These are phyloP conservation scores for Colletotrichum karsti DNA, from an alignment of 2,329 filamentous ascomycete species.

Conservation along the genomic window DNA sequence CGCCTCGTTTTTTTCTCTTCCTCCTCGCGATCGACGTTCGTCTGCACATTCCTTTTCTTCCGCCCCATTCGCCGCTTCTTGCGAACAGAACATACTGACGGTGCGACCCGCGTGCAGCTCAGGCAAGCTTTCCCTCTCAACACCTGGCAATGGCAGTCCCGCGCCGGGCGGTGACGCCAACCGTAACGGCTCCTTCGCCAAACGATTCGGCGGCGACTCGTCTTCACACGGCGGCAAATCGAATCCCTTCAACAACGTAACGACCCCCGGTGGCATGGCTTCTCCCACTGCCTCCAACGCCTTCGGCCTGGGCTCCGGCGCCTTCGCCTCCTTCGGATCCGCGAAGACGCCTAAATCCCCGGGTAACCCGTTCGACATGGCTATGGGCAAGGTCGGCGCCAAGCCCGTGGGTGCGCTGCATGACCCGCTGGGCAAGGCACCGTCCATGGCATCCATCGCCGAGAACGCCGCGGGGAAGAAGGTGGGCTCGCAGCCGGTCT, in stretches of 20 bases:
- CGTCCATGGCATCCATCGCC: slow-evolving; percentile 55
- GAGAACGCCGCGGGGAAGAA: slow-evolving; percentile 63
- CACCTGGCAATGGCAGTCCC: slow-evolving; percentile 67
- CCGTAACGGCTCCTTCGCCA: slow-evolving; percentile 71
- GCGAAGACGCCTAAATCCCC: slow-evolving; percentile 89
- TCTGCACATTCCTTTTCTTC: slow-evolving; percentile 6
- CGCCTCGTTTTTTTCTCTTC: slow-evolving; percentile 3
- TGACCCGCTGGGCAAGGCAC: slow-evolving; percentile 45
- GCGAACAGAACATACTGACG: slow-evolving; percentile 28
- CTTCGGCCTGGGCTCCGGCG: slow-evolving; percentile 93
- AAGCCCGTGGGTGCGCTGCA: slow-evolving; percentile 58
- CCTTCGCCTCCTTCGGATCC: slow-evolving; percentile 94
- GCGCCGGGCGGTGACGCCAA: slow-evolving; percentile 61
- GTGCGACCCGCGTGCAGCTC: slow-evolving; percentile 58
- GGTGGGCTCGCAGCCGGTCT: slow-evolving; percentile 26
- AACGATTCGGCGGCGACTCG: slow-evolving; percentile 78
- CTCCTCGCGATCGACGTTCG: neutral
- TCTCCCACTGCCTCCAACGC: slow-evolving; percentile 89
- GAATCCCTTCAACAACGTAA: slow-evolving; percentile 82
- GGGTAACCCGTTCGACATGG: slow-evolving; percentile 81
- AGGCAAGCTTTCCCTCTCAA: slow-evolving; percentile 92
- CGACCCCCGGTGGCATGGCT: slow-evolving; percentile 74
- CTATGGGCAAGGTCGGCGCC: slow-evolving; percentile 59
- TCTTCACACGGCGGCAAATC: slow-evolving; percentile 79
- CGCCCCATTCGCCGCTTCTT: slow-evolving; percentile 20